These are phyloP conservation scores for Phytophthora sansomeana DNA, from an alignment of 352 stramenopile species.

Conservation along the genomic window DNA sequence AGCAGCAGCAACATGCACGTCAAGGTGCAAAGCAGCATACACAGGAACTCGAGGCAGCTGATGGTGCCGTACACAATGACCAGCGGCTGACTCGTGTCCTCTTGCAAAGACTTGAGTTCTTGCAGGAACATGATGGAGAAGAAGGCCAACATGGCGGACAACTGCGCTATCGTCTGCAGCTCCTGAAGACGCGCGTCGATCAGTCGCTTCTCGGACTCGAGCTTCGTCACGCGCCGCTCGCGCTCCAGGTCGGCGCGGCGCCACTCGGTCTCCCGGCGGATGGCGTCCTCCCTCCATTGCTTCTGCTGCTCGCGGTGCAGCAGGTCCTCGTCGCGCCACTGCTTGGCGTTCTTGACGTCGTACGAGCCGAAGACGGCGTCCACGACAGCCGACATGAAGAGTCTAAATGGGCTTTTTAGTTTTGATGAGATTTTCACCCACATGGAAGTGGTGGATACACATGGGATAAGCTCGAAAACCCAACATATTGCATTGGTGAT, in stretches of 20 bases:
- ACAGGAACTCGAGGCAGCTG: conserved; percentile 73
- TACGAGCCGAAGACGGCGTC: conserved; percentile 87
- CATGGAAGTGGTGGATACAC: too few relatives aligned
- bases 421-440: too few relatives aligned
- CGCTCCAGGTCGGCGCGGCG: conserved; percentile 75
- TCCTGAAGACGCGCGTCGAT: conserved; percentile 78
- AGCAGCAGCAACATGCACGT: conserved; percentile 77
- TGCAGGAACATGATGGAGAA: conserved; percentile 84
- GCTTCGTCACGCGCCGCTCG: conserved; percentile 73
- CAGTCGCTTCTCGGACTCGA: conserved; percentile 81
- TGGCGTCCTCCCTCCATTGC: conserved; percentile 82
- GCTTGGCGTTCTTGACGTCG: conserved; percentile 86
- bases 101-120: conserved; percentile 61
- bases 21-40: conserved; percentile 74
- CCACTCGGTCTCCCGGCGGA: conserved; percentile 72
- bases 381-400: conserved; percentile 60
- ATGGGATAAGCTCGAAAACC: too few relatives aligned
- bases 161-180: conserved; percentile 64
- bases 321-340: conserved; percentile 85
- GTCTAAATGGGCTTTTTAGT: too few relatives aligned
- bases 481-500: too few relatives aligned
- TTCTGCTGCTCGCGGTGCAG: conserved; percentile 79
- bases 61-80: conserved; percentile 69
- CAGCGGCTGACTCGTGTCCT: conserved; percentile 54
- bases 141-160: conserved; percentile 70